Base-by-base conservation (phyloP, 495 filamentous ascomycete genomes). In the Hyphodiscus hymeniophilus region DNA sequence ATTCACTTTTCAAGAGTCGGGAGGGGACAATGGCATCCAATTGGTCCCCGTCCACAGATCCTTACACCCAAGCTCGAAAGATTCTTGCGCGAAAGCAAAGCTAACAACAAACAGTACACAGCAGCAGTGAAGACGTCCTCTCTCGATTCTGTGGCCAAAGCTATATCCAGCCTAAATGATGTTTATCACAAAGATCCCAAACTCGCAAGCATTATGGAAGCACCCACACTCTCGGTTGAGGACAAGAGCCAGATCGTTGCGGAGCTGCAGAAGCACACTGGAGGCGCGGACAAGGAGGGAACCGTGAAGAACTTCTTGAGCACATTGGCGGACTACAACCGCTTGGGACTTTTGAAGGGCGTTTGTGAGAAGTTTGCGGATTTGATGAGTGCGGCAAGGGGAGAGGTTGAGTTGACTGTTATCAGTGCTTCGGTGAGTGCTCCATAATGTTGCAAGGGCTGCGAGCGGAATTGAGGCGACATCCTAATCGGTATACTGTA, bases 261-360 rank as follows among this genome's bases (percentile, higher is more conserved):
- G 60, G 89, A 95, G 73, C 74, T 98, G 52, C 70, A 82, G 62
- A 94, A 91, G 79, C 77, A 78, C 60, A 70, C 79, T 48, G 85
- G 81, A 44, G 67, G 71, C 51, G 66, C 73, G 44, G 80, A 85
- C 66, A 81, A 86, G 67, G 76, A 72, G 58, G 82, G 88, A 59
- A 85, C 87, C 53, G 72, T 96, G 65, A 91, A 91, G 82, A 94
- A 95, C 77, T 88, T 97, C 73, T 76, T 98, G 52, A 63, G 70
- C 36, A 84, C 89, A 38, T 73, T 98, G 30, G 89, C 91, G 43
- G 88, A 94, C 69, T 95, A 97, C 80, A 97, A 98, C 77, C 80
- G 92, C 44, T 74, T 98, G 52, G 82, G 84, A 31, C 69, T 92
- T 45, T 73, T 98, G 36, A 75, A 82, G 63, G 79, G 78, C 56